A percentile compares a stretch with the other conserved stretches of the same genome.
Evolutionary conservation across 1,139 yeast genomes (phyloP).

Genomic region (Debaryomyces sp.): DNA sequence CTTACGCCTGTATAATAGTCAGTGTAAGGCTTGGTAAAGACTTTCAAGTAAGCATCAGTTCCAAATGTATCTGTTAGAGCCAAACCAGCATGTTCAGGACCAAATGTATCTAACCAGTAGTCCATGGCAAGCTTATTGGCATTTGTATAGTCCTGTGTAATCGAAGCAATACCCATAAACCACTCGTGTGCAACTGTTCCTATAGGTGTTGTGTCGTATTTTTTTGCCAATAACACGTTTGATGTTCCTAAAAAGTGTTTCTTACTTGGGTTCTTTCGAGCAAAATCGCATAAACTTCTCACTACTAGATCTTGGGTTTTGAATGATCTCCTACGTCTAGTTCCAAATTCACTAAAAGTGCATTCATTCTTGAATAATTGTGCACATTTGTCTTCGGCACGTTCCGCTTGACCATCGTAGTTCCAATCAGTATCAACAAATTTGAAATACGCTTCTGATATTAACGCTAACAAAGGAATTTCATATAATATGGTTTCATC

Average conservation of each 20-base stretch:
- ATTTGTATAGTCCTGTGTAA: constrained; percentile 69
- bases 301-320: constrained; percentile 76
- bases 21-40: constrained; percentile 67
- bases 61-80: constrained; percentile 98
- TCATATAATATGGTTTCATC: constrained; percentile 83
- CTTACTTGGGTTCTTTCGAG: constrained; percentile 28
- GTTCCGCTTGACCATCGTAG: constrained; percentile 68
- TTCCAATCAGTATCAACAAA: constrained; percentile 93
- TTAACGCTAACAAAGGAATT: constrained; percentile 80
- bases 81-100: constrained; percentile 76
- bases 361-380: constrained; percentile 60
- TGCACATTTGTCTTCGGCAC: constrained; percentile 61
- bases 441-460: constrained; percentile 89
- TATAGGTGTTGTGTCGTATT: constrained; percentile 68
- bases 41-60: constrained; percentile 73
- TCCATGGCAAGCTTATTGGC: constrained; percentile 86
- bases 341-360: constrained; percentile 89
- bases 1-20: constrained; percentile 92
- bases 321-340: constrained; percentile 85
- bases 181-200: constrained; percentile 99
- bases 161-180: constrained; percentile 98
- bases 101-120: constrained; percentile 83
- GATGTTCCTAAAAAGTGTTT: constrained; percentile 76
- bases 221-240: constrained; percentile 78
- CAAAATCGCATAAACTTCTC: constrained; percentile 60